Base-by-base conservation (phyloP, 306 rosid species). In the Cicer cuneatum region DNA sequence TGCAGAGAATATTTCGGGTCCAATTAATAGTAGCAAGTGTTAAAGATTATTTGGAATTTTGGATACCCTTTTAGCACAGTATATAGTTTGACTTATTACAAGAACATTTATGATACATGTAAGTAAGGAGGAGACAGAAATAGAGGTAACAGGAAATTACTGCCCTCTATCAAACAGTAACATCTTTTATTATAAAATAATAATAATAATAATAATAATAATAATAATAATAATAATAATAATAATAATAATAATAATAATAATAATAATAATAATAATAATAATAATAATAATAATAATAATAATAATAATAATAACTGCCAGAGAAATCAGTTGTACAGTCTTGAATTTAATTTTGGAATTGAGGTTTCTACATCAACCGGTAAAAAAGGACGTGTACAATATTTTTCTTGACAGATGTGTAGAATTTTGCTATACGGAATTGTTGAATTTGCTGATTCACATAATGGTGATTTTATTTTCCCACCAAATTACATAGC, bases 331-430 rank as follows among this genome's bases (percentile, higher is more conserved):
- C 60, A 60, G 58, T 29, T 29, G 13, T 62, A 75, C 81, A 56
- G 33, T 70, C 61, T 63, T 67, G 41, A 64, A 71, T 70, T 81
- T 57, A 64, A 76, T 71, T 76, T 81, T 76, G 71, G 37, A 62
- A 15, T 5, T 47, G 9, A 69, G 40, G 39, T 10, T 39, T 72
- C 72, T 56, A 80, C 74, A 66, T 78, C 79, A 70, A 59, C 18
- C 1, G 46, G 77, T 66, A 19, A 66, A 74, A 74, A 76, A 84
- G 83, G 57, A 82, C 82, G 15, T 37, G 64, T 74, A 69, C 76
- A 69, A 65, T 75, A 53, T 47, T 79, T 51, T 71, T 29, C 29
- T 21, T n/a, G n/a, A 29, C 35, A 29, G 57, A 78, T 80, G 15
- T 37, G 59, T 74, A 69, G 69, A 69, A 65, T 63, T 42, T 81